These are phyloP conservation scores for Cutaneotrichosporon cyanovorans DNA, from an alignment of 1,284 basidiomycete genomes.

Conservation along the genomic window DNA sequence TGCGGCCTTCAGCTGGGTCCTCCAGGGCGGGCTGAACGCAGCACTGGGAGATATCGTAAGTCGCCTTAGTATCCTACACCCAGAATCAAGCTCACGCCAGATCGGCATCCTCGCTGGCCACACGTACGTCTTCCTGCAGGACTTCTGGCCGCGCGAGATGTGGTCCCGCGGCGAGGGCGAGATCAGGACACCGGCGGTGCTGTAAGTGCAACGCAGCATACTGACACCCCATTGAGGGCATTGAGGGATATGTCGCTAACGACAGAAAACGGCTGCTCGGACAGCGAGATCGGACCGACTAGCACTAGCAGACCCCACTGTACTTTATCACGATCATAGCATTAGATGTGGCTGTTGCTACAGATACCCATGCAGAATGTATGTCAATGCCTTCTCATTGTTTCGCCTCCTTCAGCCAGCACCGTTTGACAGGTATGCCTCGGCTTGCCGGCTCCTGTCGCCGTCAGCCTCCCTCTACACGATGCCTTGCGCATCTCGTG, in stretches of 20 bases:
- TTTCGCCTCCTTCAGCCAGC: no score
- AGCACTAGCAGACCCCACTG: not conserved
- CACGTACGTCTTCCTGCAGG: conserved; percentile 83
- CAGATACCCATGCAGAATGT: no score
- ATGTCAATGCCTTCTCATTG: no score
- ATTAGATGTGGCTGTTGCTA: no score
- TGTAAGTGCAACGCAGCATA: conserved; percentile 58
- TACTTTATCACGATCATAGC: not conserved
- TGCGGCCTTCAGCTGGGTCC: conserved; percentile 76
- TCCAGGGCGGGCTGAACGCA: conserved; percentile 77
- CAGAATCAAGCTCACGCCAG: conserved; percentile 21
- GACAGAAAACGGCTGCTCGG: conserved; percentile 9
- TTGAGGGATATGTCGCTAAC: no score
- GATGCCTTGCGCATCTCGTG: no score
- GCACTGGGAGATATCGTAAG: conserved; percentile 70
- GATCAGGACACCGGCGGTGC: conserved; percentile 63
- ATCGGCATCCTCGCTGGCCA: conserved; percentile 82
- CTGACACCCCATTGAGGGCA: not conserved
- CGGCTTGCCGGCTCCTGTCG: no score
- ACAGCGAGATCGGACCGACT: conserved; percentile 6
- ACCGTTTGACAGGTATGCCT: no score
- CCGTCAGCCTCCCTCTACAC: no score
- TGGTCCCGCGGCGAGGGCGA: conserved; percentile 46
- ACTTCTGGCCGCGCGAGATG: conserved; percentile 92
- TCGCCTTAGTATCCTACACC: not conserved